Percentiles rank a stretch among this genome's conserved stretches.
phyloP scores from a whole-genome alignment of 1,284 basidiomycete genomes.

The Volvariella volvacea region DNA sequence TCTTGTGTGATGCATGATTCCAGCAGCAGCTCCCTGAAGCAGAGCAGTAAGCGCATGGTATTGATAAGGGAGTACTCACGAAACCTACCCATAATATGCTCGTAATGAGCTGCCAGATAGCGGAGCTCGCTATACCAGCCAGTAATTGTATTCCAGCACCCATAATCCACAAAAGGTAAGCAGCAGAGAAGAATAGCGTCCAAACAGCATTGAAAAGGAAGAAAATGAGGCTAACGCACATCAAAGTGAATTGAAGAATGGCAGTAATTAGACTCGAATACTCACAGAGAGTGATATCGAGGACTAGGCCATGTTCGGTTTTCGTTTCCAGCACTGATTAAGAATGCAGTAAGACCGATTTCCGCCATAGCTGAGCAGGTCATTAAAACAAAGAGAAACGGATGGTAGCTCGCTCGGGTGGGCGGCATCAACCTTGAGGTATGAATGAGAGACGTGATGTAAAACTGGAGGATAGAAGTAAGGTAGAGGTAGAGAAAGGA shows the following conservation, averaged over 20 bases:
- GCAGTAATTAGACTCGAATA: slow-evolving; percentile 11
- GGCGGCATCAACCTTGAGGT: slow-evolving; percentile 24
- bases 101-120: slow-evolving; percentile 63
- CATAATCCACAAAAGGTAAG: slow-evolving; percentile 64
- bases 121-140: slow-evolving; percentile 69
- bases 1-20: slow-evolving; percentile 57
- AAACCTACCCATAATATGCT: slow-evolving; percentile 55
- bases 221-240: slow-evolving; percentile 39
- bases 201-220: slow-evolving; percentile 66
- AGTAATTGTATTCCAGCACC: slow-evolving; percentile 59
- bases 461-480: too few species aligned
- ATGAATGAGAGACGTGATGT: not conserved
- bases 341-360: slow-evolving; percentile 62
- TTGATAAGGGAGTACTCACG: slow-evolving; percentile 6
- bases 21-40: slow-evolving; percentile 54
- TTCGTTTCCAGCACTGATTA: slow-evolving; percentile 61
- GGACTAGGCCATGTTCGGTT: slow-evolving; percentile 50
- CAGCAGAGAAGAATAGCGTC: slow-evolving; percentile 61
- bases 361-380: slow-evolving; percentile 61
- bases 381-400: slow-evolving; percentile 64
- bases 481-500: not conserved
- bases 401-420: slow-evolving; percentile 53
- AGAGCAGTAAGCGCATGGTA: not conserved
- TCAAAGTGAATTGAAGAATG: not conserved
- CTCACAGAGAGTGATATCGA: slow-evolving; percentile 62